Conservation (phyloP, 2,329 filamentous ascomycete genomes). For the Diaporthe vaccinii region DNA sequence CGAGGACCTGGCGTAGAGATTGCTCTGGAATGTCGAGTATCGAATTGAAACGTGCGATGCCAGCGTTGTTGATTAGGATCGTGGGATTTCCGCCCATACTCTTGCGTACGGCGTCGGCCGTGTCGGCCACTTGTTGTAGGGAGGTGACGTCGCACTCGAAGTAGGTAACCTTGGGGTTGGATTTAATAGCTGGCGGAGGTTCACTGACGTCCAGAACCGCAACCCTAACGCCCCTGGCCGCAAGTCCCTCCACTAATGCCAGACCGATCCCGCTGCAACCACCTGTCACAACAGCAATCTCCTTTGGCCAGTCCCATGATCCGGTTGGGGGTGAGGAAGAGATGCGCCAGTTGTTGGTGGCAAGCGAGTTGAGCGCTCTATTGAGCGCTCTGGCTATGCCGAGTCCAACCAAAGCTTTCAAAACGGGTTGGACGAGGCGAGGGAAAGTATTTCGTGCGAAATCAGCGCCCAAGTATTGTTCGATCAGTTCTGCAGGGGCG, state of each 20-base stretch:
- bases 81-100: constrained; percentile 60
- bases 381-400: constrained; percentile 38
- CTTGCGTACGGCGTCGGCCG: constrained; percentile 54
- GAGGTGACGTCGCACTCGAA: constrained; percentile 63
- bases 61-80: constrained; percentile 72
- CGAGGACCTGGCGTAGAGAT: constrained; percentile 52
- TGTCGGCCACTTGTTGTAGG: constrained; percentile 58
- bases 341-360: constrained; percentile 45
- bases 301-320: constrained; percentile 47
- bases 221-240: constrained; percentile 52
- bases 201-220: constrained; percentile 54
- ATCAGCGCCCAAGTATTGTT: constrained; percentile 21
- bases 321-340: constrained; percentile 34
- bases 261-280: constrained; percentile 53
- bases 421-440: constrained; percentile 15
- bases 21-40: constrained; percentile 64
- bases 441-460: constrained; percentile 18
- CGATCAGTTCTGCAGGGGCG: constrained; percentile 27
- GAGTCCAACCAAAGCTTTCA: constrained; percentile 33
- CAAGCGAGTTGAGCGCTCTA: constrained; percentile 42
- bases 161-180: constrained; percentile 48
- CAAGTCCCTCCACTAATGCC: constrained; percentile 51
- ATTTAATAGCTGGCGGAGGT: constrained; percentile 43
- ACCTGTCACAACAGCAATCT: constrained; percentile 48
- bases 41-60: constrained; percentile 63